Base-by-base conservation (phyloP, 2,329 filamentous ascomycete species). In the Atkinsonella texensis region DNA sequence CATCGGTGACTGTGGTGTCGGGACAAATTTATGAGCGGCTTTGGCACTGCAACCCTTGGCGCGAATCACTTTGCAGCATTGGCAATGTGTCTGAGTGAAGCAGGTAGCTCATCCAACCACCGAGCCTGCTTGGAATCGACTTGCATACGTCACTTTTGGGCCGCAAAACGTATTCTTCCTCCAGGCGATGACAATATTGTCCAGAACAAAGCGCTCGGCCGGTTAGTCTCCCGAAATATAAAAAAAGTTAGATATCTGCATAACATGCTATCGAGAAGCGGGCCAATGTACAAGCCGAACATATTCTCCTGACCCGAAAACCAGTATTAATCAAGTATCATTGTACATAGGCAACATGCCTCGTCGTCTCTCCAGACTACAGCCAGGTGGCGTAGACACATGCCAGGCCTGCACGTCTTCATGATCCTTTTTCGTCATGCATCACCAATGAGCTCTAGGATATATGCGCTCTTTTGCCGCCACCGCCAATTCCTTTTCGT, bases 61-160 rank as follows among this genome's bases (percentile, higher is more conserved):
- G 60, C 67, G 33, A 68, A 68, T 33, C 71, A 81, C 13, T 35
- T 54, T 67, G 72, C 20, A 68, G 78, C 43, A 68, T 81, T 31
- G 80, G 80, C 2, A 35, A 78, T 79, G 0, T 74, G 77, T 46
- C 69, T 77, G 54, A 76, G 76, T 6, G 12, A 15, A 7, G 10
- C 20, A 43, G 9, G 18, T 44, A 38, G 48, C 39, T 23, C 20
- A 23, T 23, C 2, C 20, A 2, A 23, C 20, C 20, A 23, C 20
- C 20, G 20, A 23, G 28, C 28, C 28, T 28, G 28, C 28, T 28
- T 28, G 7, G 7, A 28, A 28, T 28, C 7, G 28, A 28, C 35
- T 38, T 15, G 7, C 35, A 38, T 15, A 7, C 4, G 20, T 23
- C 20, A 3, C 2, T 4, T 38, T 38, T 15, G 4, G 35, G 35